A percentile compares a stretch with the other conserved stretches of the same genome.
These are phyloP conservation scores for Hyaloscypha variabilis DNA, from an alignment of 495 filamentous ascomycete genomes.

Conservation along the genomic window DNA sequence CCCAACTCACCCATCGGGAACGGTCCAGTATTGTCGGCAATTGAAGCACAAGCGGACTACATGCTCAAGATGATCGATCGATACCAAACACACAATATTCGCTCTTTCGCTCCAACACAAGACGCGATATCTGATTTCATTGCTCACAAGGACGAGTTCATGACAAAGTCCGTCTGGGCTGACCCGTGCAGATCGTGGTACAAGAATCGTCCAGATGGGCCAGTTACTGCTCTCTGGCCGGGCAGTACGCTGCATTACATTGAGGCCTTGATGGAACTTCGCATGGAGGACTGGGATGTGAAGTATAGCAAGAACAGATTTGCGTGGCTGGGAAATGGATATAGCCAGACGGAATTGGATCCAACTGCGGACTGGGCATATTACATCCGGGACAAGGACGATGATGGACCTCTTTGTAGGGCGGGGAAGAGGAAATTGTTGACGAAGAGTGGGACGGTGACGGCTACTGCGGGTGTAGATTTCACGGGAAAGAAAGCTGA, in stretches of 20 bases:
- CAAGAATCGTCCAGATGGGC: constrained; percentile 36
- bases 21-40: constrained; percentile 30
- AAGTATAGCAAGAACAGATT: constrained; percentile 42
- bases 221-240: constrained; percentile 41
- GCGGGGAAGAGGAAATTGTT: too few species aligned
- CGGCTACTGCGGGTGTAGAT: too few species aligned
- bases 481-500: too few species aligned
- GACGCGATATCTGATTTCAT: constrained; percentile 64
- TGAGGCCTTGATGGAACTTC: constrained; percentile 36
- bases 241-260: constrained; percentile 42
- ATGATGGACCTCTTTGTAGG: too few species aligned
- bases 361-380: too few species aligned
- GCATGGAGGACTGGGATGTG: constrained; percentile 47
- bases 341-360: constrained; percentile 31
- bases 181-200: constrained; percentile 31
- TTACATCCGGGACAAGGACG: too few species aligned
- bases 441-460: too few species aligned
- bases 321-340: constrained; percentile 45
- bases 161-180: constrained; percentile 59
- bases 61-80: constrained; percentile 66
- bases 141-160: constrained; percentile 62
- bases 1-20: constrained; percentile 36
- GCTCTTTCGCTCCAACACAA: constrained; percentile 50
- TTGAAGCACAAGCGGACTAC: constrained; percentile 52
- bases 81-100: constrained; percentile 60